phyloP scores from a whole-genome alignment of 768 basidiomycete species.

The Mrakia hoshinonis region DNA sequence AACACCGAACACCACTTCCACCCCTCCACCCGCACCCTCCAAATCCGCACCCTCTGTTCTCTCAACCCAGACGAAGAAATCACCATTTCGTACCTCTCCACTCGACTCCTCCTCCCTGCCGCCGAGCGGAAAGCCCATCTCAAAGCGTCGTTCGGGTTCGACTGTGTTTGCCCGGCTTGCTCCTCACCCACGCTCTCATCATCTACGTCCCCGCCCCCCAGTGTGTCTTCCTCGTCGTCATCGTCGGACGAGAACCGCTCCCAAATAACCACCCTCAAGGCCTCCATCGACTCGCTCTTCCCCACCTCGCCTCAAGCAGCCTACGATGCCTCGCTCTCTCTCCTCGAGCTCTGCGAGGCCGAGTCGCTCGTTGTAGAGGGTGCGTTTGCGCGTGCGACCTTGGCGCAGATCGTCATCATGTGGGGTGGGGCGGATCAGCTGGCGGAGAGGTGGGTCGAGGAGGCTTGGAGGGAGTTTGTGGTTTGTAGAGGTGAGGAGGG shows the following conservation, averaged over 20 bases:
- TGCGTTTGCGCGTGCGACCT: conserved; percentile 22
- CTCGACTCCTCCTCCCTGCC: conserved; percentile 19
- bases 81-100: conserved; percentile 27
- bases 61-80: conserved; percentile 1
- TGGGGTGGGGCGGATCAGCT: conserved; percentile 6
- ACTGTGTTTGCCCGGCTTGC: conserved; percentile 15
- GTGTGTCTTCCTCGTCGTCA: neutral
- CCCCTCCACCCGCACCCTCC: neutral
- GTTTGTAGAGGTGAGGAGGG: conserved; percentile 11
- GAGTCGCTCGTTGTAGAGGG: conserved; percentile 16
- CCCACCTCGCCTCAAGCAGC: neutral
- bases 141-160: conserved; percentile 11
- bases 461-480: neutral
- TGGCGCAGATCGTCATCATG: conserved; percentile 20
- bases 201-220: neutral
- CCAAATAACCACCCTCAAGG: neutral
- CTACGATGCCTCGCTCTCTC: neutral
- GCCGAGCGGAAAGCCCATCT: conserved; percentile 5
- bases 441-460: conserved; percentile 7
- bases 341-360: neutral
- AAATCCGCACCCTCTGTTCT: neutral
- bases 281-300: neutral
- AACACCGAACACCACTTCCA: conserved; percentile 15
- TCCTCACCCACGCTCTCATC: too few species aligned
- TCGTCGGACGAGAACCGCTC: neutral